These are phyloP conservation scores for Picochlorum sp. DNA, from an alignment of 139 green algal genomes.

Conservation along the genomic window DNA sequence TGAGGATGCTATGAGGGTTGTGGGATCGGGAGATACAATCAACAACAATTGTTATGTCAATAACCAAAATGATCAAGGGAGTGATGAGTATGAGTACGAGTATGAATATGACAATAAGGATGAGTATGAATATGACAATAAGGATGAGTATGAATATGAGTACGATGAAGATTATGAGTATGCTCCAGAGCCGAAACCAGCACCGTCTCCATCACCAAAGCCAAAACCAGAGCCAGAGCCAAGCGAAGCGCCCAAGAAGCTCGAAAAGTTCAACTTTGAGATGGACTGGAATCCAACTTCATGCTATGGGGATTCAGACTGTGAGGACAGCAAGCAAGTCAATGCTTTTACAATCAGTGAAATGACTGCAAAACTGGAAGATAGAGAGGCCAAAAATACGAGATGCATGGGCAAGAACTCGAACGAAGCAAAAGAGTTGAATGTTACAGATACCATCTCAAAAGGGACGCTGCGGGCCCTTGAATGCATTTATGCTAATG, in stretches of 20 bases:
- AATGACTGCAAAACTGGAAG: neutral
- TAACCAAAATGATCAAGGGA: neutral
- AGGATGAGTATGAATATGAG: neutral
- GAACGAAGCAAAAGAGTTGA: neutral
- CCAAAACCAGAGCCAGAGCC: neutral
- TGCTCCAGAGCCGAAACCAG: neutral
- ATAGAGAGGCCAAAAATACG: constrained; percentile 1
- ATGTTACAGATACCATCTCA: neutral
- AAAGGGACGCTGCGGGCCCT: neutral
- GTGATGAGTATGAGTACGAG: neutral
- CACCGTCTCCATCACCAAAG: neutral
- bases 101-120: neutral
- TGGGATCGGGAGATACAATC: neutral
- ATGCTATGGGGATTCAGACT: neutral
- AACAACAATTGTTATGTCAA: neutral
- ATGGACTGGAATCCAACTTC: neutral
- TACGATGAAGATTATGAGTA: too few species aligned
- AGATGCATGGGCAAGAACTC: constrained; percentile 1
- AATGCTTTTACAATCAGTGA: constrained; percentile 1
- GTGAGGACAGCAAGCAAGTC: neutral
- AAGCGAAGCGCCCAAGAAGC: neutral
- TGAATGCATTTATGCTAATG: neutral
- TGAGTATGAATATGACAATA: too few species aligned
- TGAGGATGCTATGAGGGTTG: neutral
- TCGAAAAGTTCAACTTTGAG: neutral